These are phyloP conservation scores for Neofusicoccum laricinum DNA, from an alignment of 2,329 filamentous ascomycete genomes.

Conservation along the genomic window DNA sequence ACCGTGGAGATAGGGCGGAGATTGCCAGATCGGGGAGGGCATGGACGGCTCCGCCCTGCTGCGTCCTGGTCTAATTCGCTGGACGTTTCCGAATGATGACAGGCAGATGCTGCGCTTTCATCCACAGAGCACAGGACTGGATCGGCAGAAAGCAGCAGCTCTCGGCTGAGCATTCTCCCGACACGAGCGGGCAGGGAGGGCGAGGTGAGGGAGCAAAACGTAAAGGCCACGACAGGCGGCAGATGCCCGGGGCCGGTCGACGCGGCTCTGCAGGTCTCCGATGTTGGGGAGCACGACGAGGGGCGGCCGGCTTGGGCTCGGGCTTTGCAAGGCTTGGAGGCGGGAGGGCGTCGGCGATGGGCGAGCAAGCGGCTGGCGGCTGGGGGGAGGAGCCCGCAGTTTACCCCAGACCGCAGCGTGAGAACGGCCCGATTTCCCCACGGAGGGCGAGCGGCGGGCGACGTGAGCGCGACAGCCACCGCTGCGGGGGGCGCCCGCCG, in stretches of 20 bases:
- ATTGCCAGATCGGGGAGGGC: not conserved
- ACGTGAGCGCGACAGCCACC: not conserved
- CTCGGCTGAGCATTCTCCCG: not conserved
- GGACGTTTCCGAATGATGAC: not conserved
- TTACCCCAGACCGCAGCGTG: conserved; percentile 6
- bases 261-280: not conserved
- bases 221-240: not conserved
- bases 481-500: not conserved
- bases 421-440: conserved; percentile 7
- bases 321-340: conserved; percentile 7
- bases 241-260: too few species aligned
- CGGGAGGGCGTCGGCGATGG: not conserved
- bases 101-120: not conserved
- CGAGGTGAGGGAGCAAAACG: not conserved
- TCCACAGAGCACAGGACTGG: too few species aligned
- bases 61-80: not conserved
- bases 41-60: not conserved
- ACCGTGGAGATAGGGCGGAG: not conserved
- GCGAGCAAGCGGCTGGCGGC: not conserved
- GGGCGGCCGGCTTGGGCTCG: not conserved
- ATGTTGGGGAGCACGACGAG: not conserved
- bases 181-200: not conserved
- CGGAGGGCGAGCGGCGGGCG: not conserved
- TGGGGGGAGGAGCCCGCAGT: not conserved
- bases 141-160: not conserved